phyloP scores from a whole-genome alignment of 768 basidiomycete species.

The Boletus reticulatus region DNA sequence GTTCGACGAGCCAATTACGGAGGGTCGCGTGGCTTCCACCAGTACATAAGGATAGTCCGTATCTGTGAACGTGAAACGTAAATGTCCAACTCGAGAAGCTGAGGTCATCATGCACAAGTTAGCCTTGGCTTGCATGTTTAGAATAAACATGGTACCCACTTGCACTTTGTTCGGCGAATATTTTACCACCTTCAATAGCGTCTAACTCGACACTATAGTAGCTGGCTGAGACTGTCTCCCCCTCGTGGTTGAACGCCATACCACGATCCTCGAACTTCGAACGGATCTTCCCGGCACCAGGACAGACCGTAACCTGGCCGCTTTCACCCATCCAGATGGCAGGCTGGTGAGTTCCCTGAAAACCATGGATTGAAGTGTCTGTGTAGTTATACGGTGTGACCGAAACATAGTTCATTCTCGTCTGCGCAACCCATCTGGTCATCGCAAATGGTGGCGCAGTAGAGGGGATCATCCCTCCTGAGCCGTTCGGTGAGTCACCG shows the following conservation, averaged over 20 bases:
- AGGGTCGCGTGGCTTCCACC: slow-evolving; percentile 64
- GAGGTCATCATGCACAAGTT: neutral
- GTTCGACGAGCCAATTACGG: slow-evolving; percentile 53
- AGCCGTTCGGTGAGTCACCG: slow-evolving; percentile 65
- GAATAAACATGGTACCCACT: slow-evolving; percentile 40
- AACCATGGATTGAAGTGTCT: slow-evolving; percentile 60
- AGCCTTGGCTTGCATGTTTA: neutral
- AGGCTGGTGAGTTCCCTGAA: slow-evolving; percentile 78
- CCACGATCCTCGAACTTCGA: slow-evolving; percentile 59
- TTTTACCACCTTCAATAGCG: slow-evolving; percentile 47
- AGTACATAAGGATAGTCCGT: slow-evolving; percentile 54
- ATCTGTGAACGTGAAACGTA: slow-evolving; percentile 63
- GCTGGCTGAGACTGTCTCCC: slow-evolving; percentile 52
- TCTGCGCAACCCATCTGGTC: slow-evolving; percentile 86
- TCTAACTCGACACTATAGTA: slow-evolving; percentile 59
- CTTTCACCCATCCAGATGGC: slow-evolving; percentile 91
- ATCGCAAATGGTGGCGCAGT: slow-evolving; percentile 80
- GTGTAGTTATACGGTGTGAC: slow-evolving; percentile 71
- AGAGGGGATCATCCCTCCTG: slow-evolving; percentile 78
- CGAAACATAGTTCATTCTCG: slow-evolving; percentile 72
- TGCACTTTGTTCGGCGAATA: slow-evolving; percentile 59
- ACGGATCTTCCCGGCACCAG: slow-evolving; percentile 51
- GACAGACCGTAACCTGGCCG: slow-evolving; percentile 58
- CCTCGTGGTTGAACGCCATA: slow-evolving; percentile 47
- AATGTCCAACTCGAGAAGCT: slow-evolving; percentile 77